Base-by-base conservation (phyloP, 768 basidiomycete species). In the Leccinellum rugosiceps region DNA sequence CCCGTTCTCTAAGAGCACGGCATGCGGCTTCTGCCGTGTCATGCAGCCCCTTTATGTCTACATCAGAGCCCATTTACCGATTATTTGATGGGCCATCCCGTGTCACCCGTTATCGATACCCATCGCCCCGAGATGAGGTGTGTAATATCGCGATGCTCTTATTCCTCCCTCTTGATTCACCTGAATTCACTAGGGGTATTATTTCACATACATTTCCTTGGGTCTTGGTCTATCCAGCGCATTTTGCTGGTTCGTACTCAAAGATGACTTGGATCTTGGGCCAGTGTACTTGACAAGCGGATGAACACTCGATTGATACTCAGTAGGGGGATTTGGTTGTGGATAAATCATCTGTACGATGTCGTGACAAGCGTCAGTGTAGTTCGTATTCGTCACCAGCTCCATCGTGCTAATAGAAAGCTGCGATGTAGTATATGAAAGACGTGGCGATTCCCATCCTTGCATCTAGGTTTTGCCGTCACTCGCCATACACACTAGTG, bases 41-140 rank as follows among this genome's bases (percentile, higher is more conserved):
- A 10, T 58, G 38, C 30, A 41, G 46, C 46, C 25, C 63, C 57
- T 59, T 66, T n/a, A 35, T 35, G 5, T 59, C 67, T 32, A 62
- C 69, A 13, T 68, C 75, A 21, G 72, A 76, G 34, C 68, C 71
- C 15, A 55, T 76, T 23, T 64, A 70, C 26, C 68, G 75, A 61
- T 52, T 78, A 15, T 82, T 81, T 57, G 79, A 80, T 26, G 80
- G 80, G 3, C 81, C 81, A 17, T 79, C 80, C 6, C 71, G 74
- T 28, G 60, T 65, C 43, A 60, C 43, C 19, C 64, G 58, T 35
- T 64, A 64, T 31, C 60, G 25, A 58, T 62, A 64, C 11, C 55
- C 59, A 49, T 19, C 54, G 2, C 32, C 52, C 8, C 55, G 34
- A 6, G 46, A 57, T 17, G 53, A 61, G 63, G 70, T 59, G 55